phyloP scores from a whole-genome alignment of 495 filamentous ascomycete genomes.

The Aspergillus taichungensis region DNA sequence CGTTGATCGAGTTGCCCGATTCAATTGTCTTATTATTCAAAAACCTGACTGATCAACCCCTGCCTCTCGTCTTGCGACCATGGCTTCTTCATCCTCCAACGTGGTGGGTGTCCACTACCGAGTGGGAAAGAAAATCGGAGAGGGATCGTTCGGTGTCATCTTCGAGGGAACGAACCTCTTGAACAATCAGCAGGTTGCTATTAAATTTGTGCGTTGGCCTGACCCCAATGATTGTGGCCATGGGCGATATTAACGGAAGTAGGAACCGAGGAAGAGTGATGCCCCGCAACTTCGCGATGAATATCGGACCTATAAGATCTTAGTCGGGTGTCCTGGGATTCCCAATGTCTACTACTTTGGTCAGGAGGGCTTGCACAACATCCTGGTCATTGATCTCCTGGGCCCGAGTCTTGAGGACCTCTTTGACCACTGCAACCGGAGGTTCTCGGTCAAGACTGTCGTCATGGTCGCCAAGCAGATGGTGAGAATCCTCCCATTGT shows the following conservation, averaged over 20 bases:
- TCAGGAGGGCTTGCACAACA: slow-evolving; percentile 98
- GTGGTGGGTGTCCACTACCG: slow-evolving; percentile 98
- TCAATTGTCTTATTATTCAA: slow-evolving; percentile 17
- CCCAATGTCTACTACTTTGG: slow-evolving; percentile 99
- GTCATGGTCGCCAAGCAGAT: slow-evolving; percentile 99
- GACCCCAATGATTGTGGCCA: background rate
- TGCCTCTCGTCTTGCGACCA: slow-evolving; percentile 25
- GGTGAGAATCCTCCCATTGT: slow-evolving; percentile 44
- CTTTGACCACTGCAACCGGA: slow-evolving; percentile 93
- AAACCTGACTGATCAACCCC: slow-evolving; percentile 12
- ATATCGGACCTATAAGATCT: slow-evolving; percentile 98
- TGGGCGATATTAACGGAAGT: slow-evolving; percentile 11
- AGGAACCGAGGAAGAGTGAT: slow-evolving; percentile 99
- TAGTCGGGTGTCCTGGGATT: slow-evolving; percentile 97
- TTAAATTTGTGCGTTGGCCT: slow-evolving; percentile 82
- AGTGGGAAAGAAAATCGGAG: slow-evolving; percentile 98
- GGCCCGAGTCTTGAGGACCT: slow-evolving; percentile 95
- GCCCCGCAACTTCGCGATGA: slow-evolving; percentile 97
- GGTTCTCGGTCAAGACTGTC: slow-evolving; percentile 94
- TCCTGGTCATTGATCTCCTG: slow-evolving; percentile 95
- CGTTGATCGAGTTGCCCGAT: slow-evolving; percentile 19
- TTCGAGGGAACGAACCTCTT: slow-evolving; percentile 98
- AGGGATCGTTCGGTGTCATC: slow-evolving; percentile 98
- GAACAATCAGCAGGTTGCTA: slow-evolving; percentile 98
- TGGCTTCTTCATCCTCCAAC: slow-evolving; percentile 95